Conservation (phyloP, 495 filamentous ascomycete genomes). For the Parathielavia hyrcaniae region DNA sequence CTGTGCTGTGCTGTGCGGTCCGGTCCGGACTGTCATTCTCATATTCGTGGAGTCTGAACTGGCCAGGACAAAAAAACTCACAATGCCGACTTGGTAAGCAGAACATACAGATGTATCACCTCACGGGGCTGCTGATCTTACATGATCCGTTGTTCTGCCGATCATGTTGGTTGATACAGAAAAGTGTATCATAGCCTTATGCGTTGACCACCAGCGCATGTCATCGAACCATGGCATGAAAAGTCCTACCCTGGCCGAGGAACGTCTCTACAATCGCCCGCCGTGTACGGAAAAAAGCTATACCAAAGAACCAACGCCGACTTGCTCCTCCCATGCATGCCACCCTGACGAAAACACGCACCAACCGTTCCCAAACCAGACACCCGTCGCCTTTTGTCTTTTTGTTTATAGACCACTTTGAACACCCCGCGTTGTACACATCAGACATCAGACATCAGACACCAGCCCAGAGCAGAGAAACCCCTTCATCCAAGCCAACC, state of each 20-base stretch:
- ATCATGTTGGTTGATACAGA: slow-evolving; percentile 1
- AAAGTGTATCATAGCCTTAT: slow-evolving; percentile 1
- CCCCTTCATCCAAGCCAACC: neutral
- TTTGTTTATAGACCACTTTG: neutral
- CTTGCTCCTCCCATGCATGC: slow-evolving; percentile 11
- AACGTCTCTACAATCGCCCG: neutral
- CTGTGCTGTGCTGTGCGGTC: no score
- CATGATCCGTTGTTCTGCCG: neutral
- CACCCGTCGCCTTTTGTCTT: neutral
- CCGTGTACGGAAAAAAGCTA: neutral
- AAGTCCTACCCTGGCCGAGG: neutral
- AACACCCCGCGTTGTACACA: neutral
- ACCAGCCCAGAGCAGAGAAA: neutral
- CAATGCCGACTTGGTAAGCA: no score
- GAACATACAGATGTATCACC: neutral
- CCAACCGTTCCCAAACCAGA: neutral
- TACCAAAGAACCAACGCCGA: neutral
- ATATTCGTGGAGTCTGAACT: no score
- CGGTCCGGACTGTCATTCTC: no score
- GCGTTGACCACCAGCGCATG: neutral
- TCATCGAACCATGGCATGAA: neutral
- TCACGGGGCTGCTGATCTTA: neutral
- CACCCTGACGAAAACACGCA: neutral
- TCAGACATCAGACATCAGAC: neutral
- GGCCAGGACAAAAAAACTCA: no score